Evolutionary conservation across 306 rosid genomes (phyloP), one percentile per base, ranked within the genome.

Genomic region (Pueraria montana): DNA sequence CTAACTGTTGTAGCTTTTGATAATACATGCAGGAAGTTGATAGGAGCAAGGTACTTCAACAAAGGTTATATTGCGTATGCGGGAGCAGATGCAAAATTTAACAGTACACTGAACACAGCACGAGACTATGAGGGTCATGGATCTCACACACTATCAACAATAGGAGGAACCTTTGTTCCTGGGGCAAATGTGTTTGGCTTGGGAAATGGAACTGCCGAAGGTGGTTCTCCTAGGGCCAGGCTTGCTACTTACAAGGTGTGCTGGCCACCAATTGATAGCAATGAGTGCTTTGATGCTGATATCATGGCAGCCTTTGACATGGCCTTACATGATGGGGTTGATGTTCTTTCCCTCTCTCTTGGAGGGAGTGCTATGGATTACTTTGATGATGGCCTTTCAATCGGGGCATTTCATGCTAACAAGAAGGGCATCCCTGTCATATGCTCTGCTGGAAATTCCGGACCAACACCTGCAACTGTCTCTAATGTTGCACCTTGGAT

Each of bases 1-100:
- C 34, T 30, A 30, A 30, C 34, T 30, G 0, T 30, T 30, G 34
- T 30, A 30, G 4, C 34, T n/a, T n/a, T n/a, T n/a, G 70, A 36
- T 69, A 42, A 55, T 46, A 16, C 2, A 42, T 85, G 69, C 80
- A 89, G 98, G 90, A 94, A 94, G 84, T 81, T 92, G 8, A 94
- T 94, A 6, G 95, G 98, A 59, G 93, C 95, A 21, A 89, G 91
- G 79, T 92, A 83, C 95, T 94, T 90, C 91, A 87, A 87, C 92
- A 78, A 86, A 84, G 95, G 97, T 1, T 87, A 79, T 32, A 38
- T 30, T 3, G 77, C 82, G 2, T 0, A 11, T 23, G 65, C 10
- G 23, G 80, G 83, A 63, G 20, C 53, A 53, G 16, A 12, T 2
- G 38, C 17, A 30, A 18, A 9, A 16, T 8, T 14, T 4, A 78